These are phyloP conservation scores for Lactarius indigo DNA, from an alignment of 768 basidiomycete genomes.

Conservation along the genomic window DNA sequence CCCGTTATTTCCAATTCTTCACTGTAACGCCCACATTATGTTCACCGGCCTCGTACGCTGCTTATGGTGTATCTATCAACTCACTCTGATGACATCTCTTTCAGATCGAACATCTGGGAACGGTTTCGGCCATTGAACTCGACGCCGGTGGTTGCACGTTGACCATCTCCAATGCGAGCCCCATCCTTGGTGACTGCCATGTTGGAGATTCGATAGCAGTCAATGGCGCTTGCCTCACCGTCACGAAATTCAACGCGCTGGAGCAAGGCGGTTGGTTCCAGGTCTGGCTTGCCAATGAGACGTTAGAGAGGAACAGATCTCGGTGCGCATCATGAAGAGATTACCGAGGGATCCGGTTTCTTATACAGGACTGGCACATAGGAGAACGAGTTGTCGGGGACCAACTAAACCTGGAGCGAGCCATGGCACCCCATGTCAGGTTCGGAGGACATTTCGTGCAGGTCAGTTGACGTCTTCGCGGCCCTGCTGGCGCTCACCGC, in stretches of 20 bases:
- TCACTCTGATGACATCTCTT: conserved; percentile 7
- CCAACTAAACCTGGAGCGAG: conserved; percentile 88
- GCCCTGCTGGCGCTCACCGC: not conserved
- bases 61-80: not conserved
- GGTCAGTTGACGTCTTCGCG: conserved; percentile 41
- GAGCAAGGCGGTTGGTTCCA: conserved; percentile 77
- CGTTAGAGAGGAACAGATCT: conserved; percentile 88
- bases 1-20: conserved; percentile 2
- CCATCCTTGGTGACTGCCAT: conserved; percentile 83
- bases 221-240: conserved; percentile 79
- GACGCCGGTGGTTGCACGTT: conserved; percentile 80
- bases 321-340: conserved; percentile 44
- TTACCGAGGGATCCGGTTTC: not conserved
- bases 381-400: conserved; percentile 78
- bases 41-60: conserved; percentile 73
- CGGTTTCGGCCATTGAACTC: conserved; percentile 56
- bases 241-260: conserved; percentile 71
- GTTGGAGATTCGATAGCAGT: conserved; percentile 94
- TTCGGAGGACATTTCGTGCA: conserved; percentile 99
- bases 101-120: conserved; percentile 89
- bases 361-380: conserved; percentile 31
- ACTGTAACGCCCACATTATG: conserved; percentile 40
- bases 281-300: conserved; percentile 96
- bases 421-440: conserved; percentile 85
- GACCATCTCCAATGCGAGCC: conserved; percentile 63